Evolutionary conservation across 352 stramenopile species (phyloP).

Genomic region (Aphanomyces euteiches): DNA sequence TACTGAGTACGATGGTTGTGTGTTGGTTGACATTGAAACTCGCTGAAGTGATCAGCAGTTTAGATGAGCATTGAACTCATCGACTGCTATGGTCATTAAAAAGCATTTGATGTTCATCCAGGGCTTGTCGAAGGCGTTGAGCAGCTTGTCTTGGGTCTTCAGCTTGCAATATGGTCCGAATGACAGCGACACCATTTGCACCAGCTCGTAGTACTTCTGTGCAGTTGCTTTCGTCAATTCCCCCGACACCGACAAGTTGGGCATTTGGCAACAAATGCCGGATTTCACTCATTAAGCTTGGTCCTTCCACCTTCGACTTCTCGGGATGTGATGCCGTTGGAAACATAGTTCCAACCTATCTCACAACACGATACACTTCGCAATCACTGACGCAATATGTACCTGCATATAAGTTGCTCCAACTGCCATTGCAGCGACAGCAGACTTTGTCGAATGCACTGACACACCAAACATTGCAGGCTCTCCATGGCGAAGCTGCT

Average conservation of each 20-base stretch:
- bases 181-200: slow-evolving; percentile 44
- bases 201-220: slow-evolving; percentile 36
- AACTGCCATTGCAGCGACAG: slow-evolving; percentile 31
- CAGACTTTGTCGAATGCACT: slow-evolving; percentile 40
- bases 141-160: slow-evolving; percentile 32
- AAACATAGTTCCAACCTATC: slow-evolving; percentile 49
- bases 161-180: slow-evolving; percentile 40
- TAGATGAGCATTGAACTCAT: too few relatives aligned
- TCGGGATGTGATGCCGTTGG: slow-evolving; percentile 47
- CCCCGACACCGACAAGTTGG: slow-evolving; percentile 42
- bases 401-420: slow-evolving; percentile 51
- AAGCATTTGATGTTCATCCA: slow-evolving; percentile 20
- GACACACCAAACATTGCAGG: slow-evolving; percentile 32
- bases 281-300: slow-evolving; percentile 37
- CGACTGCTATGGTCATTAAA: too few relatives aligned
- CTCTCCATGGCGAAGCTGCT: neutral
- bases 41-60: too few relatives aligned
- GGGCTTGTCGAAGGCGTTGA: slow-evolving; percentile 27
- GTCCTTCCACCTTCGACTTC: slow-evolving; percentile 44
- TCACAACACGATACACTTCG: neutral
- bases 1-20: too few relatives aligned
- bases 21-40: too few relatives aligned
- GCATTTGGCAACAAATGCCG: slow-evolving; percentile 5
- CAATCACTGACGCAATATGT: neutral
- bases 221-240: slow-evolving; percentile 39